Base-by-base conservation (phyloP, 768 basidiomycete species). In the Suillus subaureus region DNA sequence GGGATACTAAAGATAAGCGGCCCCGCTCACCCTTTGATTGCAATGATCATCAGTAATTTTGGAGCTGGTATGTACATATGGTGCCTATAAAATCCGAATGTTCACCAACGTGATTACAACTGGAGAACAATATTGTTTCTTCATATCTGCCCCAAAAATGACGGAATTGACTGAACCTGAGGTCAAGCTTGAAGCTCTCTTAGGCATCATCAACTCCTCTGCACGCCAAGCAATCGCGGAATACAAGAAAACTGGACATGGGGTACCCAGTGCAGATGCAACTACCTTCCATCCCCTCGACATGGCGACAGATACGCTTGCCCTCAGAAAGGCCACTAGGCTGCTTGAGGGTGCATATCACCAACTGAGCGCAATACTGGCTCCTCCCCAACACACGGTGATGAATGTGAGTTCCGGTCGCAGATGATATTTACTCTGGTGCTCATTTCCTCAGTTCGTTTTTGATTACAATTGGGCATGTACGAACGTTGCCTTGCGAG, bases 311-410 rank as follows among this genome's bases (percentile, higher is more conserved):
- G 43, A 45, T n/a, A 45, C 43, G 3, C 43, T 45, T 21, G 21
- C 43, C 21, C 43, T 45, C 21, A 45, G 21, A 3, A 45, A n/a
- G 7, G 18, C 43, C 3, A 45, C 71, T 12, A 69, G 73, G 13
- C 55, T 74, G 0, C 73, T 73, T 40, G 73, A 74, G 37, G 73
- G 73, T n/a, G 68, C 73, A n/a, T 74, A 66, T 55, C 73, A 74
- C 35, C 73, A 74, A 43, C 47, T 75, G 18, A 75, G 72, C 64
- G 70, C 69, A 2, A 69, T 70, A 16, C 31, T 75, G 56, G 73
- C 73, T 1, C 73, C 73, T 4, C 73, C 73, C 21, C 73, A 74
- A 23, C 73, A 74, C 31, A 74, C 73, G 7, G 54, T 75, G n/a
- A 67, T 68, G 15, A 75, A 75, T 16, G 73, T 74, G 49, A 68